Percentiles rank a stretch among this genome's conserved stretches.
Conservation (phyloP, 108 stramenopile species). For the Skeletonema marinoi region DNA sequence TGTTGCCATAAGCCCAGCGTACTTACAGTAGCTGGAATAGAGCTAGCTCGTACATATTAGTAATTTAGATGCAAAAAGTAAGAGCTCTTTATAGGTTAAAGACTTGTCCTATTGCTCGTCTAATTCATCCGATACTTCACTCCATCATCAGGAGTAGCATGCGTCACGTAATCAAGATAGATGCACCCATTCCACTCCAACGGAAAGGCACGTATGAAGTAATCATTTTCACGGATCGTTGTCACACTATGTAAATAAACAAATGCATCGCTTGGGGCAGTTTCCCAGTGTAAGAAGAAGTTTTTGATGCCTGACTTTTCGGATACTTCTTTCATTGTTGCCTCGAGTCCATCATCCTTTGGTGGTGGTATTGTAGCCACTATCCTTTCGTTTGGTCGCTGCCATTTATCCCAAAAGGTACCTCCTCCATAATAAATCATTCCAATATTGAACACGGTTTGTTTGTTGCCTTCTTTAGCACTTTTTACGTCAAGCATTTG, state of each 20-base stretch:
- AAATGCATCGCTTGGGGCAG: background rate
- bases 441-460: conserved; percentile 7
- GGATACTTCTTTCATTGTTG: background rate
- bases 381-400: background rate
- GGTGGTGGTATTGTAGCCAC: conserved; percentile 7
- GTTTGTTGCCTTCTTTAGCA: background rate
- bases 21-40: no score
- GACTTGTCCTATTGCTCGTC: background rate
- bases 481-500: background rate
- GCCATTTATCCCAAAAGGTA: conserved; percentile 13
- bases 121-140: background rate
- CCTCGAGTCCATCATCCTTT: conserved; percentile 12
- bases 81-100: background rate
- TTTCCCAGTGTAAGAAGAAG: conserved; percentile 18
- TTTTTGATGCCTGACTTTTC: background rate
- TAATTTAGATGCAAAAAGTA: background rate
- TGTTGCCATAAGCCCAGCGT: no score
- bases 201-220: background rate
- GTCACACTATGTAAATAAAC: background rate
- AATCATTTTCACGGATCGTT: conserved; percentile 16
- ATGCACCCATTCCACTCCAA: conserved; percentile 24
- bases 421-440: conserved; percentile 20
- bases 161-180: conserved; percentile 8
- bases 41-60: no score
- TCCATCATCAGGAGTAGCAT: conserved; percentile 1